A percentile compares a stretch with the other conserved stretches of the same genome.
phyloP scores from a whole-genome alignment of 75 land plant genomes.

The Isoetes taiwanensis region DNA sequence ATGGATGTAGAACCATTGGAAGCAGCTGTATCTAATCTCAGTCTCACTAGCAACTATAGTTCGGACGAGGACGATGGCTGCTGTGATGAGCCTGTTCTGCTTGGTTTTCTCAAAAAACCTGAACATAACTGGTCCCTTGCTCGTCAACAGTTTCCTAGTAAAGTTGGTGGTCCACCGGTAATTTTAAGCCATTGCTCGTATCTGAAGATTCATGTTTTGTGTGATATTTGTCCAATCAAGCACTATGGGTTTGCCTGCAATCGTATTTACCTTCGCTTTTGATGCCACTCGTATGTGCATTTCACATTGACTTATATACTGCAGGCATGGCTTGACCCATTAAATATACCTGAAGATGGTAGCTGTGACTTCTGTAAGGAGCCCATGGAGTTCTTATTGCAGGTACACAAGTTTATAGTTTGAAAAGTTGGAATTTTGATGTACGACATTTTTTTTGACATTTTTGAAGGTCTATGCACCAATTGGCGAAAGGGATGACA shows the following conservation, averaged over 20 bases:
- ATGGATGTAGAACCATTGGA: too few relatives aligned
- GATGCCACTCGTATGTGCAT: background rate
- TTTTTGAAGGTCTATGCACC: constrained; percentile 58
- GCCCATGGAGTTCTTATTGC: constrained; percentile 64
- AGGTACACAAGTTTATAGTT: constrained; percentile 26
- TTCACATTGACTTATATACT: background rate
- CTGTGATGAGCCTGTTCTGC: constrained; percentile 11
- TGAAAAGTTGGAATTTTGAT: background rate
- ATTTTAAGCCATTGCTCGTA: background rate
- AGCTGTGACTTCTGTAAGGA: constrained; percentile 58
- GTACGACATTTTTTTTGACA: background rate
- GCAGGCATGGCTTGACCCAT: constrained; percentile 89
- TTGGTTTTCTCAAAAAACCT: constrained; percentile 59
- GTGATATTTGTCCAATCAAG: background rate
- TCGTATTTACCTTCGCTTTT: background rate
- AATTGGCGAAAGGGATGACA: constrained; percentile 28
- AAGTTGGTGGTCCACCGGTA: constrained; percentile 76
- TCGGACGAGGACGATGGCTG: constrained; percentile 36
- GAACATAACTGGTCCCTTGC: constrained; percentile 31
- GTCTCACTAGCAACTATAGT: too few relatives aligned
- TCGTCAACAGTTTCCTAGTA: constrained; percentile 66
- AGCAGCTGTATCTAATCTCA: too few relatives aligned
- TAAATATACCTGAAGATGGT: constrained; percentile 37
- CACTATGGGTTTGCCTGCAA: background rate
- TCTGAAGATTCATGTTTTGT: background rate